These are phyloP conservation scores for Hyaloscypha hepaticicola DNA, from an alignment of 495 filamentous ascomycete genomes.

Conservation along the genomic window DNA sequence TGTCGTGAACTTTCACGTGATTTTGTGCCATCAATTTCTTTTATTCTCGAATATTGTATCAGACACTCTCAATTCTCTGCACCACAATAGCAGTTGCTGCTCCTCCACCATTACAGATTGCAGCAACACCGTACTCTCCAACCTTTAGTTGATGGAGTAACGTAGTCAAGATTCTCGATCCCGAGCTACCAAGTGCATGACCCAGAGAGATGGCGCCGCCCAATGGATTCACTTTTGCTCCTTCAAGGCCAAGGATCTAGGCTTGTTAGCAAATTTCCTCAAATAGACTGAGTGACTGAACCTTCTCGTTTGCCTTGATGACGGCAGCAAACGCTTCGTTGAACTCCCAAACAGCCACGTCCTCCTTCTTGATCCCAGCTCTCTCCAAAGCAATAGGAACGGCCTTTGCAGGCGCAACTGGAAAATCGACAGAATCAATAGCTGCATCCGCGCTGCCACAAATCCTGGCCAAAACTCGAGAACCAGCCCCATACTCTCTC, in stretches of 20 bases:
- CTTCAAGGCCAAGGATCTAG: conserved; percentile 72
- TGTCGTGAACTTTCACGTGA: no score
- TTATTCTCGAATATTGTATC: conserved; percentile 8
- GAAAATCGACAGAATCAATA: conserved; percentile 92
- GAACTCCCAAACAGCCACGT: conserved; percentile 95
- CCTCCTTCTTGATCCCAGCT: conserved; percentile 83
- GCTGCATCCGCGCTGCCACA: conserved; percentile 87
- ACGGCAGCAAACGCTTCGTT: conserved; percentile 98
- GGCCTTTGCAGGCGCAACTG: conserved; percentile 86
- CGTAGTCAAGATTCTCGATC: conserved; percentile 87
- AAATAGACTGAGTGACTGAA: conserved; percentile 36
- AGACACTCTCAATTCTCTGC: conserved; percentile 74
- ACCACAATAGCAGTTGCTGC: conserved; percentile 91
- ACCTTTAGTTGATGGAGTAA: conserved; percentile 85
- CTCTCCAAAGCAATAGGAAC: conserved; percentile 87
- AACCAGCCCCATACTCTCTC: conserved; percentile 67
- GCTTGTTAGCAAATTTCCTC: conserved; percentile 27
- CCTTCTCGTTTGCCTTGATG: conserved; percentile 92
- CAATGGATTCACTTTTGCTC: conserved; percentile 77
- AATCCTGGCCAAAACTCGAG: conserved; percentile 79
- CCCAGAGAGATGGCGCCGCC: conserved; percentile 94
- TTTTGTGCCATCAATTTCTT: background rate
- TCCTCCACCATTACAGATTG: conserved; percentile 96
- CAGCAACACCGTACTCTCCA: conserved; percentile 91
- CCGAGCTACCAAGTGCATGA: conserved; percentile 91